Evolutionary conservation across 129 eudicot genomes (phyloP), one percentile per base, ranked within the genome.

Genomic region (Lonicera japonica): DNA sequence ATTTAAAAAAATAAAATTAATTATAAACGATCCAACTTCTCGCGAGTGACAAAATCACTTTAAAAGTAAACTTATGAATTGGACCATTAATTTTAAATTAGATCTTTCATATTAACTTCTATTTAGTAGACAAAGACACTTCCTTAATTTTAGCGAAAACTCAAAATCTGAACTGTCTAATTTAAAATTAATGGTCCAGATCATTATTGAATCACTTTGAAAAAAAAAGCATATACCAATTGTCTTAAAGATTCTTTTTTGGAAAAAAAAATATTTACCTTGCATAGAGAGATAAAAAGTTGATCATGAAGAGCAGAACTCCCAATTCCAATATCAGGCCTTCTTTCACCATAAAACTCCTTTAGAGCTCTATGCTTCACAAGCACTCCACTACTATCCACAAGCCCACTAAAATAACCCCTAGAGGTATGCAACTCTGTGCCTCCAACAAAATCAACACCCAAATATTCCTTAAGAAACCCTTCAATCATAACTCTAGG

Each of bases 401-500:
- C 51, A 21, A 84, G 65, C 19, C 98, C 98, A 56, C 82, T 84
- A 56, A 79, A 87, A 59, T 56, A 71, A 15, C 73, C 36, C 25
- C 91, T 86, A 54, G 61, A 25, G 53, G 68, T 79, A 41, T 78
- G 86, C 86, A 92, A 65, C 70, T 92, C 96, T 21, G 95, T 87
- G 21, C 96, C 98, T 8, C 61, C 1, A 53, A 92, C 91, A 45
- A 56, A 18, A 60, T 77, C 83, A 62, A 73, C 80, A 45, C 70
- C 54, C 63, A 94, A 38, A 69, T 94, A 88, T 20, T 88, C 99
- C 58, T 75, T 88, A 25, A 87, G 58, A 51, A 94, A 88, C 24
- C 89, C 82, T 53, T 94, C 95, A 61, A 94, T 89, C 96, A 94
- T 88, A 12, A 94, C 95, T 53, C 82, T 85, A 0, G 99, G 99